phyloP scores from a whole-genome alignment of 345 rosid species.

The Orychophragmus violaceus region DNA sequence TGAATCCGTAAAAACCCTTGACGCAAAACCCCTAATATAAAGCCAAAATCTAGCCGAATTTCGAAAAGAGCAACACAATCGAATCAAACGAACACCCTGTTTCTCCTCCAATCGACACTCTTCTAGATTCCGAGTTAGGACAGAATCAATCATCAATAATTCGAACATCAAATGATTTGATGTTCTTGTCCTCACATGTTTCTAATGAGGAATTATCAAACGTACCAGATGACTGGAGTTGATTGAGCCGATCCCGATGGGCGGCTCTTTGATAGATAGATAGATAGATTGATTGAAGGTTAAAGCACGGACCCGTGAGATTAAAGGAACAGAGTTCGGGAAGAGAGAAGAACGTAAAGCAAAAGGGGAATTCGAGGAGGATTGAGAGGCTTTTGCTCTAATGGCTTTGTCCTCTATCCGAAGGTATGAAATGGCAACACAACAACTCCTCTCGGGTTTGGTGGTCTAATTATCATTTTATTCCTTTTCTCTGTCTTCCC shows the following conservation, averaged over 20 bases:
- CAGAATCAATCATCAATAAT: slow-evolving; percentile 5
- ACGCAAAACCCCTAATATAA: background rate
- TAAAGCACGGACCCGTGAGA: background rate
- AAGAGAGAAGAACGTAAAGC: slow-evolving; percentile 24
- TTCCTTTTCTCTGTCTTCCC: background rate
- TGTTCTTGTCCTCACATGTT: background rate
- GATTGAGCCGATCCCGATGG: slow-evolving; percentile 15
- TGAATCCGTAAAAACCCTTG: slow-evolving; percentile 5
- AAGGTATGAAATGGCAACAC: slow-evolving; percentile 24
- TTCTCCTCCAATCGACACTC: background rate
- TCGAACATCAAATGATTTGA: background rate
- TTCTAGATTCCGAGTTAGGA: background rate
- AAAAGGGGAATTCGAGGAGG: background rate
- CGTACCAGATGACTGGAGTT: slow-evolving; percentile 17
- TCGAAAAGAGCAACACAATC: background rate
- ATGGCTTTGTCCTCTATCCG: slow-evolving; percentile 2
- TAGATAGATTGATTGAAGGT: background rate
- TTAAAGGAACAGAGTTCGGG: background rate
- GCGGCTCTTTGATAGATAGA: background rate
- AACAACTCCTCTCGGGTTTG: slow-evolving; percentile 21
- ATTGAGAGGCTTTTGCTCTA: slow-evolving; percentile 1
- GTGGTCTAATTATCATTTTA: slow-evolving; percentile 14
- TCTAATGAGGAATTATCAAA: background rate
- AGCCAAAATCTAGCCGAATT: background rate
- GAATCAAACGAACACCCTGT: background rate